Conservation (phyloP, 2,329 filamentous ascomycete species). For the Coniochaeta prunicola region DNA sequence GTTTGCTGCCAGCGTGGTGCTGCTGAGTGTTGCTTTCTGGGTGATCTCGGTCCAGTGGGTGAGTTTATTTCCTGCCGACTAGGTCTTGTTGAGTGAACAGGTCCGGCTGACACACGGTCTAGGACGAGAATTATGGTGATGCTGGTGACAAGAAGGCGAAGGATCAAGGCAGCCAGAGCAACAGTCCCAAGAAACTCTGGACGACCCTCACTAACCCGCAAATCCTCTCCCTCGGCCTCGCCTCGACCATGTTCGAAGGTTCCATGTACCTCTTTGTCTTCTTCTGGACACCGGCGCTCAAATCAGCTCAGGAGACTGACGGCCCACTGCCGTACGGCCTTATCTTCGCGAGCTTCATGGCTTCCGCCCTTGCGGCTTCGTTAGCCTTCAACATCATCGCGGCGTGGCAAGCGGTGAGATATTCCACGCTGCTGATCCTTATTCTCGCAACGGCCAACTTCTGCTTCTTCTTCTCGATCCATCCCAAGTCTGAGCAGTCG, state of each 20-base stretch:
- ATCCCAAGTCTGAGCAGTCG: slow-evolving; percentile 31
- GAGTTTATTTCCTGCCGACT: slow-evolving; percentile 12
- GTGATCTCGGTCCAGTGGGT: slow-evolving; percentile 31
- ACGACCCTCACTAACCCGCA: slow-evolving; percentile 30
- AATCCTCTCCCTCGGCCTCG: slow-evolving; percentile 43
- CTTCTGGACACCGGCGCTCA: slow-evolving; percentile 51
- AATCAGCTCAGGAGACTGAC: slow-evolving; percentile 24
- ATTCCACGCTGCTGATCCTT: slow-evolving; percentile 18
- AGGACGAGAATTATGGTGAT: not conserved
- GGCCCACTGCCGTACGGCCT: slow-evolving; percentile 33
- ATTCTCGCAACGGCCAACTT: slow-evolving; percentile 14
- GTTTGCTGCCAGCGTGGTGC: slow-evolving; percentile 35
- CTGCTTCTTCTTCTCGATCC: slow-evolving; percentile 31
- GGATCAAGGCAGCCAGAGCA: slow-evolving; percentile 8
- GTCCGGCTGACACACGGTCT: not conserved
- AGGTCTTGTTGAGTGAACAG: not conserved
- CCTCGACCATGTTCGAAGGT: slow-evolving; percentile 52
- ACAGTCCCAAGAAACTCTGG: slow-evolving; percentile 16
- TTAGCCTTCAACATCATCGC: slow-evolving; percentile 31
- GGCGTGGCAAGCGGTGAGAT: slow-evolving; percentile 25
- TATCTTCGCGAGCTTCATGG: slow-evolving; percentile 51
- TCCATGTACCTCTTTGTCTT: slow-evolving; percentile 58
- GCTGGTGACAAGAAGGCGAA: not conserved
- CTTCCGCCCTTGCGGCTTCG: slow-evolving; percentile 47
- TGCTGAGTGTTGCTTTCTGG: slow-evolving; percentile 23